Evolutionary conservation across 2,329 filamentous ascomycete species (phyloP).

Genomic region (Trichothecium roseum): DNA sequence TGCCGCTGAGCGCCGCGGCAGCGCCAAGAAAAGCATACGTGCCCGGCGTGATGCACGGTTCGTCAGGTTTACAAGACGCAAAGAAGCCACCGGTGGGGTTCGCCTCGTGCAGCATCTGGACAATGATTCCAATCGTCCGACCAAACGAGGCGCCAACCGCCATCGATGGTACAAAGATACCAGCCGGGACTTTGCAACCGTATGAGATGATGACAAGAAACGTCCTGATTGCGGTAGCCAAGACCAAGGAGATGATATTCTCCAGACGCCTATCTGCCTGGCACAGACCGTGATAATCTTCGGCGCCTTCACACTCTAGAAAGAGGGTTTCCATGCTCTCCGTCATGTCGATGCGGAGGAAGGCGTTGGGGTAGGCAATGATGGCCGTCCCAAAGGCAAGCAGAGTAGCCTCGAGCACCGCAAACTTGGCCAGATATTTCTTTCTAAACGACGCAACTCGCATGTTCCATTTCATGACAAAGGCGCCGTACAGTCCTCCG

Average conservation of each 20-base stretch:
- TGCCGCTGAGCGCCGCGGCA: constrained; percentile 81
- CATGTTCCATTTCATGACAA: constrained; percentile 97
- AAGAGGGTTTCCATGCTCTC: constrained; percentile 99
- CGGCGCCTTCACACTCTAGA: constrained; percentile 77
- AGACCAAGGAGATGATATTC: constrained; percentile 67
- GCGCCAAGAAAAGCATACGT: constrained; percentile 95
- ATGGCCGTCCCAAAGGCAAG: constrained; percentile 77
- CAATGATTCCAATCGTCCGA: constrained; percentile 85
- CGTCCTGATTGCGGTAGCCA: constrained; percentile 72
- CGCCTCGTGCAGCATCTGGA: constrained; percentile 78
- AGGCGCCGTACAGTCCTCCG: constrained; percentile 87
- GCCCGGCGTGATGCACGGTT: constrained; percentile 91
- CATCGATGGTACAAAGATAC: constrained; percentile 98
- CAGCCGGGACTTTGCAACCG: constrained; percentile 93
- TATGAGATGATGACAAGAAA: constrained; percentile 92
- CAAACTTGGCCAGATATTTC: constrained; percentile 76
- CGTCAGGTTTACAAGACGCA: constrained; percentile 76
- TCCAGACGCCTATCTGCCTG: constrained; percentile 63
- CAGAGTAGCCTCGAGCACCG: constrained; percentile 76
- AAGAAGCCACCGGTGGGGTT: constrained; percentile 81
- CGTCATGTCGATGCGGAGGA: constrained; percentile 94
- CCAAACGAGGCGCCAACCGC: constrained; percentile 92
- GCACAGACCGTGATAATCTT: constrained; percentile 86
- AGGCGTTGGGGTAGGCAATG: constrained; percentile 94
- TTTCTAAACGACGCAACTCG: constrained; percentile 87